Evolutionary conservation across 306 rosid species (phyloP).

Genomic region (Hippophae rhamnoides): DNA sequence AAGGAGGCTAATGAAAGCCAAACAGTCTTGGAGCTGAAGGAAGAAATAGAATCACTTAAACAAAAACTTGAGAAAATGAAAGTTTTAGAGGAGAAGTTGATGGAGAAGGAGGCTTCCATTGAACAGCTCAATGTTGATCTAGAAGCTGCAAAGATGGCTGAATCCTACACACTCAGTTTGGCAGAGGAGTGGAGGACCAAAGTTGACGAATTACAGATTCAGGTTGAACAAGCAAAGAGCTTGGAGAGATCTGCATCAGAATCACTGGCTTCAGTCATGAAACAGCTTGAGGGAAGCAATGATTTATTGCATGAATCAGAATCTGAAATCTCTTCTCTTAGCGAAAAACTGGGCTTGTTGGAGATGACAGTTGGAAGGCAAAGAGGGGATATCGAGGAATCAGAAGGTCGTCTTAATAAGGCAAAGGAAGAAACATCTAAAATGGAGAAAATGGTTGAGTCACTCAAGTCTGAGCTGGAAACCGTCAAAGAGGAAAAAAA

Average conservation of each 20-base stretch:
- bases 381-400: constrained; percentile 64
- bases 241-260: constrained; percentile 78
- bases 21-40: constrained; percentile 34
- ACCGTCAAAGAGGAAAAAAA: constrained; percentile 58
- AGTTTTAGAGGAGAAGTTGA: constrained; percentile 38
- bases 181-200: constrained; percentile 59
- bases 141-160: constrained; percentile 87
- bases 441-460: constrained; percentile 42
- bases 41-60: constrained; percentile 52
- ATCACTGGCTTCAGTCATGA: constrained; percentile 61
- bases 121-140: constrained; percentile 77
- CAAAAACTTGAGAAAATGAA: constrained; percentile 55
- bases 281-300: constrained; percentile 59
- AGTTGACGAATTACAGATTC: constrained; percentile 55
- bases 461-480: constrained; percentile 49
- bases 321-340: constrained; percentile 58
- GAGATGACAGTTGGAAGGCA: constrained; percentile 71
- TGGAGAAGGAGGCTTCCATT: constrained; percentile 50
- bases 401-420: constrained; percentile 35
- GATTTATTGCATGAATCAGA: constrained; percentile 64
- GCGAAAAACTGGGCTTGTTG: constrained; percentile 63
- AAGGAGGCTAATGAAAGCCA: constrained; percentile 46
- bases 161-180: constrained; percentile 59
- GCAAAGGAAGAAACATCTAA: constrained; percentile 56
- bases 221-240: constrained; percentile 54